phyloP scores from a whole-genome alignment of 2,329 filamentous ascomycete species.

The Tolypocladium tropicale region DNA sequence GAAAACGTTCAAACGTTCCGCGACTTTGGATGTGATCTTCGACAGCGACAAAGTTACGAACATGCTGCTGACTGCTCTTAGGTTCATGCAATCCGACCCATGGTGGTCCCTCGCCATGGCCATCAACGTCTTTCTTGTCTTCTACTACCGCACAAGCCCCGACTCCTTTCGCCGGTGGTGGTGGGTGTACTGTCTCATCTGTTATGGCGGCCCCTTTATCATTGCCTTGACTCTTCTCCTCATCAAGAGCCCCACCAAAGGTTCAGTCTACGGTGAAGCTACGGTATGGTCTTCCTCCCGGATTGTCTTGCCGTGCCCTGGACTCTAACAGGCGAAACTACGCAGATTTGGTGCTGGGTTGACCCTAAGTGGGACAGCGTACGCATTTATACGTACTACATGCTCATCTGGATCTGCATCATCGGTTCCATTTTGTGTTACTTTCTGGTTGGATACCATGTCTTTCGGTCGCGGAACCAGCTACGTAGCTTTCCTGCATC shows the following conservation, averaged over 20 bases:
- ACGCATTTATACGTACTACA: conserved; percentile 51
- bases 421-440: conserved; percentile 44
- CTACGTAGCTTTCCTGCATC: conserved; percentile 39
- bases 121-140: conserved; percentile 65
- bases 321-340: not conserved
- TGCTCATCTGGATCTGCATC: conserved; percentile 52
- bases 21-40: too few relatives aligned
- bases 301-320: too few relatives aligned
- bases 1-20: too few relatives aligned
- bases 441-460: conserved; percentile 46
- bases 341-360: conserved; percentile 54
- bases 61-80: conserved; percentile 34
- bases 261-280: conserved; percentile 43
- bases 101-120: conserved; percentile 78
- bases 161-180: conserved; percentile 63
- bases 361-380: conserved; percentile 41
- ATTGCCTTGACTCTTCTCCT: conserved; percentile 58
- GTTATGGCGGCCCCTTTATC: conserved; percentile 62
- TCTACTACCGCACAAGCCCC: conserved; percentile 48
- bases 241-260: conserved; percentile 27
- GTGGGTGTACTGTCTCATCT: conserved; percentile 59
- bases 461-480: conserved; percentile 47
- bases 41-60: conserved; percentile 13
- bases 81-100: conserved; percentile 69
- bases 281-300: conserved; percentile 42